phyloP scores from a whole-genome alignment of 495 filamentous ascomycete genomes.

The Lineolata rhizophorae region DNA sequence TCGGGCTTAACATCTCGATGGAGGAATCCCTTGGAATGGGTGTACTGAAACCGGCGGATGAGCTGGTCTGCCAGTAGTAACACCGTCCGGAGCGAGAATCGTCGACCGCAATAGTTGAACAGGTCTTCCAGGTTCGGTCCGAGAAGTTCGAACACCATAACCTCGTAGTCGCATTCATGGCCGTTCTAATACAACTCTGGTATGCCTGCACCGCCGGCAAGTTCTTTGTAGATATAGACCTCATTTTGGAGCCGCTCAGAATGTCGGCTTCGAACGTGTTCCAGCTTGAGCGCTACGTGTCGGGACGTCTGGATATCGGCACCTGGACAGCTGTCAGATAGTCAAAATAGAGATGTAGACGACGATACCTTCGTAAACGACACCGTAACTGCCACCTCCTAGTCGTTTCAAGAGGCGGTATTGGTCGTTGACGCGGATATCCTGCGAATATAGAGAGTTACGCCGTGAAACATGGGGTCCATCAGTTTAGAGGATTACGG shows the following conservation, averaged over 20 bases:
- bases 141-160: conserved; percentile 17
- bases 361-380: conserved; percentile 11
- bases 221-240: conserved; percentile 10
- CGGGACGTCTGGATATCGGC: conserved; percentile 13
- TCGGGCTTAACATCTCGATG: conserved; percentile 21
- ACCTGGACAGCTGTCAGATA: conserved; percentile 8
- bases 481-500: too few relatives aligned
- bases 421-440: conserved; percentile 11
- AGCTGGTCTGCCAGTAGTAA: conserved; percentile 19
- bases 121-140: conserved; percentile 21
- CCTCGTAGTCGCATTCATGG: conserved; percentile 12
- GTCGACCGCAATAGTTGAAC: conserved; percentile 14
- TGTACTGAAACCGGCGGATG: conserved; percentile 14
- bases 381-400: conserved; percentile 14
- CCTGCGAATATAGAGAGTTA: too few relatives aligned
- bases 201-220: conserved; percentile 13
- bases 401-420: conserved; percentile 13
- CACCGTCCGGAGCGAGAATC: conserved; percentile 22
- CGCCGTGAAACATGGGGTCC: too few relatives aligned
- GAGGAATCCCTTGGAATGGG: conserved; percentile 16
- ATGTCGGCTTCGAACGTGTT: conserved; percentile 7
- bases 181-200: conserved; percentile 14
- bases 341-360: background rate
- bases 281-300: conserved; percentile 19
- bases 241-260: conserved; percentile 10